Evolutionary conservation across 2,329 filamentous ascomycete species (phyloP).

Genomic region (Colletotrichum sp.): DNA sequence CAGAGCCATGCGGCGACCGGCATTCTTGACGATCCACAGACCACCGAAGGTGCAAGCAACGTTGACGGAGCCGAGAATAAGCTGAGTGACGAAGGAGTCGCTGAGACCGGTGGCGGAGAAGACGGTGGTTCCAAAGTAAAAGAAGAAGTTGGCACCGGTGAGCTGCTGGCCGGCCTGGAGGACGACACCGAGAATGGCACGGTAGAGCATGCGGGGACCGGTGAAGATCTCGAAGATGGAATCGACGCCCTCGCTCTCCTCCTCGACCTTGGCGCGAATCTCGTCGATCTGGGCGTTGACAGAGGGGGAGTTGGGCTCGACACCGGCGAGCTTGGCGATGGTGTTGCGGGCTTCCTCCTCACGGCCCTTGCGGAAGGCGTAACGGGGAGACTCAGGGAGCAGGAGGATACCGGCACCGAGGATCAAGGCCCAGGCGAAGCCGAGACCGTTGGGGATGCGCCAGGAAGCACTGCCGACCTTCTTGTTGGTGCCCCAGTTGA

Average conservation of each 20-base stretch:
- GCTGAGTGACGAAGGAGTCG: constrained; percentile 70
- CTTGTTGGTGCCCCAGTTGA: constrained; percentile 64
- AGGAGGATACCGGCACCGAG: constrained; percentile 55
- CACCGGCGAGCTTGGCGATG: constrained; percentile 51
- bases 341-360: constrained; percentile 51
- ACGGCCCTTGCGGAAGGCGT: constrained; percentile 49
- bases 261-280: constrained; percentile 54
- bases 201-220: constrained; percentile 68
- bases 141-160: constrained; percentile 72
- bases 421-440: constrained; percentile 58
- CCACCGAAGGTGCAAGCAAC: constrained; percentile 69
- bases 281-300: constrained; percentile 55
- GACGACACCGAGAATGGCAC: constrained; percentile 64
- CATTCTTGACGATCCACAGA: constrained; percentile 68
- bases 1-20: constrained; percentile 66
- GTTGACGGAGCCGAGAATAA: constrained; percentile 72
- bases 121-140: constrained; percentile 69
- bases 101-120: constrained; percentile 68
- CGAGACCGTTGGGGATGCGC: constrained; percentile 65
- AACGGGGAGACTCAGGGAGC: constrained; percentile 61
- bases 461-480: constrained; percentile 55
- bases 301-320: constrained; percentile 38
- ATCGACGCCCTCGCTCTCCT: constrained; percentile 48
- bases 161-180: constrained; percentile 72
- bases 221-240: constrained; percentile 67